These are phyloP conservation scores for Melastoma malabathricum DNA, from an alignment of 345 rosid genomes.

Conservation along the genomic window DNA sequence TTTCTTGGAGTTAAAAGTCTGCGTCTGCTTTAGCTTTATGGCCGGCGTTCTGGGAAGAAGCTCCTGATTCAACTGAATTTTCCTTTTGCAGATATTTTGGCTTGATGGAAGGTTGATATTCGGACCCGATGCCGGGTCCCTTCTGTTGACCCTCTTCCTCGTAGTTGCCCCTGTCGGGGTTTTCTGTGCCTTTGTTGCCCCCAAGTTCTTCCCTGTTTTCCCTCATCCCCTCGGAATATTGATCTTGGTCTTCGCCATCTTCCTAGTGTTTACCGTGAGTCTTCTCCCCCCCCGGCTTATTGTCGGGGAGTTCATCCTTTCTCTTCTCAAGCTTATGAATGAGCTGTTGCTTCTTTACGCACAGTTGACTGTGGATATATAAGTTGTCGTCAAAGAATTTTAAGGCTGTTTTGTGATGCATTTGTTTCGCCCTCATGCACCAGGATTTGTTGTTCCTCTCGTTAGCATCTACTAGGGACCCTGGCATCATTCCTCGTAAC, in stretches of 20 bases:
- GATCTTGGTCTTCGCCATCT: conserved; percentile 35
- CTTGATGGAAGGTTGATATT: conserved; percentile 73
- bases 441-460: conserved; percentile 73
- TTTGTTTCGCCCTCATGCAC: background rate
- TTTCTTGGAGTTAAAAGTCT: no score
- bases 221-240: conserved; percentile 58
- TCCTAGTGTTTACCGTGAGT: conserved; percentile 49
- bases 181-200: conserved; percentile 70
- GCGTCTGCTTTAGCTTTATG: no score
- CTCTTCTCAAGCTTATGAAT: no score
- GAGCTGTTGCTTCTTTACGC: no score
- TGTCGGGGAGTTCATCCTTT: no score
- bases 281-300: conserved; percentile 4
- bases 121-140: conserved; percentile 83
- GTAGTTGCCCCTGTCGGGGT: conserved; percentile 56
- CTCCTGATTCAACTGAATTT: background rate
- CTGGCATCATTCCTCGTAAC: conserved; percentile 80
- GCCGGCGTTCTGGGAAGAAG: no score
- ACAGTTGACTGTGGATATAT: no score
- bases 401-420: background rate
- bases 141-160: conserved; percentile 49
- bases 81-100: conserved; percentile 49
- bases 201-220: conserved; percentile 56
- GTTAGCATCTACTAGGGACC: conserved; percentile 86
- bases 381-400: background rate